Conservation (phyloP, 257 asterid species). For the Rhazya stricta region DNA sequence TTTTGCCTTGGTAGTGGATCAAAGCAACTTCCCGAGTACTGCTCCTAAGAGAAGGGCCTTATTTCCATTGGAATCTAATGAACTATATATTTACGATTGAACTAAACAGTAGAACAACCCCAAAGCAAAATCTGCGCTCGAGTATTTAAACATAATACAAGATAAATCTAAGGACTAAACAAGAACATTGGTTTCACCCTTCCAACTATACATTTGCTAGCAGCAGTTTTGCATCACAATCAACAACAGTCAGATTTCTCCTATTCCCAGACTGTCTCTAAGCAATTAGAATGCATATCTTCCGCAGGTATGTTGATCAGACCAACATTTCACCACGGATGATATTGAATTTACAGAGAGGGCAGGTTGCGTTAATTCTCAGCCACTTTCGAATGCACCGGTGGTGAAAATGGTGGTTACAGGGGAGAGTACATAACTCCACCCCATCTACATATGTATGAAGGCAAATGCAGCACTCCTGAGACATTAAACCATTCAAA, state of each 20-base stretch:
- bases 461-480: conserved; percentile 98
- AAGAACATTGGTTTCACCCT: not conserved
- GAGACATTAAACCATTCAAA: not conserved
- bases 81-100: not conserved
- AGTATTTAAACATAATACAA: not conserved
- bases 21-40: no score
- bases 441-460: conserved; percentile 62
- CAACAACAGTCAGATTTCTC: not conserved
- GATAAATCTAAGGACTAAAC: not conserved
- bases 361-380: conserved; percentile 82
- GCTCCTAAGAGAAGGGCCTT: no score
- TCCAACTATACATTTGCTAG: conserved; percentile 37
- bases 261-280: not conserved
- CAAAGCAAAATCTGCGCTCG: not conserved
- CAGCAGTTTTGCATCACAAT: conserved; percentile 4
- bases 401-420: conserved; percentile 91
- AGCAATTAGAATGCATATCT: not conserved
- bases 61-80: no score
- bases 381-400: conserved; percentile 80
- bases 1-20: no score
- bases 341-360: conserved; percentile 80
- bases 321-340: conserved; percentile 51
- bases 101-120: not conserved
- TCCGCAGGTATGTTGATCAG: conserved; percentile 18
- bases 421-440: conserved; percentile 74